A percentile compares a stretch with the other conserved stretches of the same genome.
These are phyloP conservation scores for Pyrrhoderma lamaoense DNA, from an alignment of 1,284 basidiomycete genomes.

Conservation along the genomic window DNA sequence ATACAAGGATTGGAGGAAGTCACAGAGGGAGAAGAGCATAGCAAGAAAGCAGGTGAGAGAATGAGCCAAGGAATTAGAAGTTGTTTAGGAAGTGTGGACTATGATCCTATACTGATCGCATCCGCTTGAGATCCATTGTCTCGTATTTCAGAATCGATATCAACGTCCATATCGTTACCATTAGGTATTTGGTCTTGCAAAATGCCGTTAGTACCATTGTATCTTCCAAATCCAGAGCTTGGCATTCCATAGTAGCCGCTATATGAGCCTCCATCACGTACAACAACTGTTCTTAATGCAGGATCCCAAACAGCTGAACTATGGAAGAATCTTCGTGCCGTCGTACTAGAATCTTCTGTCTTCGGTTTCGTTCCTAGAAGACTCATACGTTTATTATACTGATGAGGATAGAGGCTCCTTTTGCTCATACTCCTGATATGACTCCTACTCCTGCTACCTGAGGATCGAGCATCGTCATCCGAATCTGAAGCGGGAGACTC, in stretches of 20 bases:
- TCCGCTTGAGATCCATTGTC: too few relatives aligned
- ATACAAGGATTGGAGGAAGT: too few relatives aligned
- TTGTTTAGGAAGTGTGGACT: too few relatives aligned
- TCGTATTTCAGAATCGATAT: too few relatives aligned
- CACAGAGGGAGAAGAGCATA: too few relatives aligned
- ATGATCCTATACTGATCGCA: too few relatives aligned
- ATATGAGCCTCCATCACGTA: slow-evolving; percentile 6
- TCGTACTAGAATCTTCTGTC: not conserved
- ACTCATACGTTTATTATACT: slow-evolving; percentile 52
- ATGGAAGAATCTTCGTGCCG: slow-evolving; percentile 52
- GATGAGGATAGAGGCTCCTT: slow-evolving; percentile 27
- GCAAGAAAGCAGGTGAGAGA: too few relatives aligned
- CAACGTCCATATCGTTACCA: not conserved
- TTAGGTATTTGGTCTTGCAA: too few relatives aligned
- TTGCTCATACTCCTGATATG: slow-evolving; percentile 19
- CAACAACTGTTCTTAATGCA: slow-evolving; percentile 14
- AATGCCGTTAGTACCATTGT: not conserved
- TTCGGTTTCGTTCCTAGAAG: slow-evolving; percentile 25
- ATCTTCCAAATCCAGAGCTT: not conserved
- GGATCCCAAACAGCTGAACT: slow-evolving; percentile 38
- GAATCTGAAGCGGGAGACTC: slow-evolving; percentile 40
- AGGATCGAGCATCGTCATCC: slow-evolving; percentile 36
- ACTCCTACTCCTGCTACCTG: slow-evolving; percentile 20
- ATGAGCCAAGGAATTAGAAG: too few relatives aligned
- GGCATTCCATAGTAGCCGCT: not conserved